Base-by-base conservation (phyloP, 176 grass and related monocot species). In the Ampelocalamus luodianensis region DNA sequence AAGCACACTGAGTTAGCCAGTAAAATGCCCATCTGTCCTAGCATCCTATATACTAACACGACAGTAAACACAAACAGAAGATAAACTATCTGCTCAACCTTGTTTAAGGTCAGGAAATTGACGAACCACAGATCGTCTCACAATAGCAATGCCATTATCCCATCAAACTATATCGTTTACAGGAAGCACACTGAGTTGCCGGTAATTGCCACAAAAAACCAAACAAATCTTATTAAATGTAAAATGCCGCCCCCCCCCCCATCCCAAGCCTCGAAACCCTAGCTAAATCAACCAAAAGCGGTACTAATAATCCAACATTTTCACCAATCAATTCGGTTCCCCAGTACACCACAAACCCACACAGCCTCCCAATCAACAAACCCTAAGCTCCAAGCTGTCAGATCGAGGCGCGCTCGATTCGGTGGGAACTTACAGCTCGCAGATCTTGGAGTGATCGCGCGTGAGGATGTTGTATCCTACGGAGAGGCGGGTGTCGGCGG, bases 371-470 rank as follows among this genome's bases (percentile, higher is more conserved):
- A 26, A 53, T 62, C 80, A 38, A 51, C n/a, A 55, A 87, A 90
- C 60, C 80, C 75, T 84, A 90, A 44, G 27, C 20, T 49, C 48
- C 43, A 81, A 32, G 53, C n/a, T 43, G 63, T 14, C 68, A 86
- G 87, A 92, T 79, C 55, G 77, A 92, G 72, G 79, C 49, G 61
- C 14, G 46, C 66, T 34, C 45, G 79, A 34, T 67, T 40, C 27
- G 58, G 54, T 44, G 42, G 84, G 71, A 29, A 77, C 83, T 89
- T 87, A 99, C 96, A 99, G 87, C 23, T 93, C 85, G 86, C 93
- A 99, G 88, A 99, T 99, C 90, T 99, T 99, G 71, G 97, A 99
- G 90, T 96, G 92, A 11, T 99, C 92, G 50, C 93, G 89, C 38
- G 97, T 99, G 79, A 96, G 92, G 85, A 99, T 99, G 62, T 74